Base-by-base conservation (phyloP, 2,329 filamentous ascomycete species). In the Aspergillus floridensis region DNA sequence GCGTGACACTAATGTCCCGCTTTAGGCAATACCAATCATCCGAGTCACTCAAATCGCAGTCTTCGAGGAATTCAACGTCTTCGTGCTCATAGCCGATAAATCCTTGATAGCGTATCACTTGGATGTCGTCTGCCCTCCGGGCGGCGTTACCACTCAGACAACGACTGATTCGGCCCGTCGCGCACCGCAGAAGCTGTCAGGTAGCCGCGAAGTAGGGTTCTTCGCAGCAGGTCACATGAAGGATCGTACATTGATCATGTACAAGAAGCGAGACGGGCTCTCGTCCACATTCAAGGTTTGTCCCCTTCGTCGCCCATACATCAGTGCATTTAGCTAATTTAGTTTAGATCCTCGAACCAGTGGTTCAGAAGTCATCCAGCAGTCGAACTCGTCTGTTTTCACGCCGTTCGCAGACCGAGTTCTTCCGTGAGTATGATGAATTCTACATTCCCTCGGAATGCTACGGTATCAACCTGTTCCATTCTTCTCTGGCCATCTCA, bases 401-500 rank as follows among this genome's bases (percentile, higher is more conserved):
- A 19, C 84, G 84, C 10, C 82, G 84, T 31, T 92, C 92, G 21
- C 87, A 85, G 60, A 97, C 93, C 0, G 95, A 99, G 68, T 93
- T 93, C 68, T 99, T 98, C 86, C 89, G 95, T 63, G 95, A 99
- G 72, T 99, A 93, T 74, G 95, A 99, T 78, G 95, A 98, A 67
- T 99, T 99, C 77, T 99, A 98, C 78, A 93, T 99, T 67, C 95
- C 95, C 0, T 89, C 91, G 2, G 96, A 99, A 73, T 97, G 92
- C 75, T 96, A 89, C 75, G 92, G 91, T 51, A 90, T 99, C 72
- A 98, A 97, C 75, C 85, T 99, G 55, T 99, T 98, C 84, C 92
- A 97, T 74, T 92, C 89, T 0, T 96, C 92, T 62, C 89, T 99
- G 56, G 92, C 95, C 10, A 92, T 99, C 51, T 88, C 91, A 21